phyloP scores from a whole-genome alignment of 2,329 filamentous ascomycete species.

The Parastagonospora nodorum region DNA sequence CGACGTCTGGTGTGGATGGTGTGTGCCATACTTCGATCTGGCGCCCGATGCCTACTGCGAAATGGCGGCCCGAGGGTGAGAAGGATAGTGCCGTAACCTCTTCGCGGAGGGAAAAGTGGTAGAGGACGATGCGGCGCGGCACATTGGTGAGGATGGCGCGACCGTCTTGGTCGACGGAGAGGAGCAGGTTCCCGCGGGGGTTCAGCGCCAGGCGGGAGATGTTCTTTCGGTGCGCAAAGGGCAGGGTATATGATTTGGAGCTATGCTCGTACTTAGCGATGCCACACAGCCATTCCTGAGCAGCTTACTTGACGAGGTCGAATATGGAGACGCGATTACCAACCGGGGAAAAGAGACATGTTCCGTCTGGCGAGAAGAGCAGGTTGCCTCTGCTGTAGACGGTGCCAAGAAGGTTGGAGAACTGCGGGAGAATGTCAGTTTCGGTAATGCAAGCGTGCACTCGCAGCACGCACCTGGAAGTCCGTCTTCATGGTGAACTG shows the following conservation, averaged over 20 bases:
- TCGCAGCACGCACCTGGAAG: constrained; percentile 73
- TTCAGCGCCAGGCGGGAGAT: constrained; percentile 87
- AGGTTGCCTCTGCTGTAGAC: constrained; percentile 98
- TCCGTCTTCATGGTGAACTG: constrained; percentile 86
- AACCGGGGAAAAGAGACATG: constrained; percentile 91
- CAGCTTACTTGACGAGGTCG: constrained; percentile 86
- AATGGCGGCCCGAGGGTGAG: constrained; percentile 87
- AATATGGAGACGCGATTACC: constrained; percentile 96
- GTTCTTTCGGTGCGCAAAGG: constrained; percentile 92
- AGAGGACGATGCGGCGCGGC: constrained; percentile 80
- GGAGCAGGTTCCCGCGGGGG: constrained; percentile 86
- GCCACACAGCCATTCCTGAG: background rate
- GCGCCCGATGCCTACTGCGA: constrained; percentile 84
- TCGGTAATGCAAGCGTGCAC: background rate
- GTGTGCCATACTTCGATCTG: constrained; percentile 96
- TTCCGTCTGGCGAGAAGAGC: constrained; percentile 94
- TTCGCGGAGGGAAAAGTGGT: constrained; percentile 94
- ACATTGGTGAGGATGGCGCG: constrained; percentile 93
- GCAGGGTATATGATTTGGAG: constrained; percentile 85
- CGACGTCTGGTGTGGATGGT: constrained; percentile 83
- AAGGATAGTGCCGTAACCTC: constrained; percentile 83
- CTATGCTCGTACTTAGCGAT: constrained; percentile 49
- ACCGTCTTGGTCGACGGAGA: constrained; percentile 93
- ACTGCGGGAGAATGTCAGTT: constrained; percentile 63
- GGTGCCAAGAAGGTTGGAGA: constrained; percentile 96